Conservation (phyloP, 306 rosid genomes). For the Glycine soja region DNA sequence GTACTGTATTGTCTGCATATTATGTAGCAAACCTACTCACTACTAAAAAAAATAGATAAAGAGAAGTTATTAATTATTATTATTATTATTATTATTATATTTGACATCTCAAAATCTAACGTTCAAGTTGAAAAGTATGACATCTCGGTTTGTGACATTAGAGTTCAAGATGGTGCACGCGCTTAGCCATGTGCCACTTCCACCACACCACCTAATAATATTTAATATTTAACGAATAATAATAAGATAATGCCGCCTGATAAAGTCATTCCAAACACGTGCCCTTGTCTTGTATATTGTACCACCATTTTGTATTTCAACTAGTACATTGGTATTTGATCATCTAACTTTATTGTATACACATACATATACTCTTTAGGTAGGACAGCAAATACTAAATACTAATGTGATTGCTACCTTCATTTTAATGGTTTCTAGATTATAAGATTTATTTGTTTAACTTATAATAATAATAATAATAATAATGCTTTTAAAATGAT, state of each 20-base stretch:
- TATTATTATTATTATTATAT: too few relatives aligned
- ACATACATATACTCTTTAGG: too few relatives aligned
- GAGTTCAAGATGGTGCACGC: conserved; percentile 28
- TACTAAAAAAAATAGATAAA: too few relatives aligned
- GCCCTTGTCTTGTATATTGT: conserved; percentile 17
- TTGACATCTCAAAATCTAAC: conserved; percentile 9
- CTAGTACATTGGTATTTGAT: neutral
- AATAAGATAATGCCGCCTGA: neutral
- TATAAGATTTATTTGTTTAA: too few relatives aligned
- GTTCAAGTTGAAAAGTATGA: neutral
- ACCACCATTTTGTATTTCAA: too few relatives aligned
- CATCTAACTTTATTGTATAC: too few relatives aligned
- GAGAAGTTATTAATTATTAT: too few relatives aligned
- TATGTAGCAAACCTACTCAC: neutral
- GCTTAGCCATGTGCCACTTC: conserved; percentile 14
- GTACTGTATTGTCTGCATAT: neutral
- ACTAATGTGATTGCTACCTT: too few relatives aligned
- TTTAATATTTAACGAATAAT: neutral
- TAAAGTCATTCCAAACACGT: conserved; percentile 22
- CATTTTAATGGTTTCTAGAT: too few relatives aligned
- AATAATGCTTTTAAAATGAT: too few relatives aligned
- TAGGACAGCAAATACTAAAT: too few relatives aligned
- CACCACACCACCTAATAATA: neutral
- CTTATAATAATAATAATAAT: too few relatives aligned
- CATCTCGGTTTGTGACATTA: neutral